Evolutionary conservation across 1,284 basidiomycete genomes (phyloP), one percentile per base, ranked within the genome.

Genomic region (Mycosarcoma maydis): DNA sequence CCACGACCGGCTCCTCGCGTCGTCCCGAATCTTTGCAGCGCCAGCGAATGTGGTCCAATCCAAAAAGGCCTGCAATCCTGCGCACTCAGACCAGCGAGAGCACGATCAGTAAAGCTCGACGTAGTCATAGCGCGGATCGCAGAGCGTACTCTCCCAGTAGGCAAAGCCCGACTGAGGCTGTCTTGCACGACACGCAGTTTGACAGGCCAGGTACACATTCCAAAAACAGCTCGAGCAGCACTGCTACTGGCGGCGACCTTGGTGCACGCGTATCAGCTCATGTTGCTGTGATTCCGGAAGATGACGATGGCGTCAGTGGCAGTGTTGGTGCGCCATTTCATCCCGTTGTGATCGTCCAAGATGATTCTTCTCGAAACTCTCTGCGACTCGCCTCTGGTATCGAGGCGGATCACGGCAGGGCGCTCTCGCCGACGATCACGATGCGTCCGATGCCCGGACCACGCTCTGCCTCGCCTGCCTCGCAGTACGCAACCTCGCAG

Each of bases 381-480:
- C 45, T 51, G 13, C 30, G 46, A 17, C 26, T 29, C 6, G 9
- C 32, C 17, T 39, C 42, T 9, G 42, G 32, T 2, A 6, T 44
- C 13, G 51, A 60, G 9, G 10, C 29, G 2, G 46, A 50, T 6
- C 46, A 42, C 19, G 20, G 13, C 17, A 58, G 54, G 55, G 47
- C 55, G 1, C 29, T 65, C 23, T 65, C 55, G 17, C 50, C 61
- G 16, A 42, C 61, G 19, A 43, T 24, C 16, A 40, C 33, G 20
- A 51, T 30, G 32, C 61, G 36, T 16, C 34, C 64, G 14, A 32
- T 26, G 10, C 50, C 46, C 7, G 43, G 32, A 19, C 44, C 58
- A n/a, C 54, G 65, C 3, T 57, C 65, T n/a, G 45, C 50, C 2
- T 68, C 65, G 20, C 65, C 65, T 10, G 54, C 59, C 5, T 68